Conservation (phyloP, 2,329 filamentous ascomycete species). For the Teratosphaeria zuluensis region DNA sequence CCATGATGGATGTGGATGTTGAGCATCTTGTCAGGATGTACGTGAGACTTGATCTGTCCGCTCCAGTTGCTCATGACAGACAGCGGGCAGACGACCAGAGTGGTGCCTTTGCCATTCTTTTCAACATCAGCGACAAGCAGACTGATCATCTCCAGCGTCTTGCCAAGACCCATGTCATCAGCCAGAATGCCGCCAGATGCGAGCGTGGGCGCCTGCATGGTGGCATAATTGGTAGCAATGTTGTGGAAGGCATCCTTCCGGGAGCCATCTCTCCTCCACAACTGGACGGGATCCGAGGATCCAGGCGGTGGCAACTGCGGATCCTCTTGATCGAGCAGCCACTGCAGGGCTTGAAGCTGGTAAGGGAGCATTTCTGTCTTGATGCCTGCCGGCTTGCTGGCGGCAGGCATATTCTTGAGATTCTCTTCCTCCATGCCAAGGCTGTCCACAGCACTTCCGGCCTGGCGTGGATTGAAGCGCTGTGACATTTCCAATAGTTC, state of each 20-base stretch:
- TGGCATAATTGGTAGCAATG: constrained; percentile 60
- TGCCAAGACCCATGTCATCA: constrained; percentile 88
- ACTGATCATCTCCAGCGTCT: constrained; percentile 78
- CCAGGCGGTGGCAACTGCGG: constrained; percentile 53
- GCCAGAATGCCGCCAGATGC: constrained; percentile 76
- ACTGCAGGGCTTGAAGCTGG: constrained; percentile 69
- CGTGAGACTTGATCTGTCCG: constrained; percentile 65
- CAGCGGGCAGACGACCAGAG: constrained; percentile 71
- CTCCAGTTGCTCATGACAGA: constrained; percentile 89
- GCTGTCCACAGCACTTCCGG: constrained; percentile 56
- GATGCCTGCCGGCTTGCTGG: constrained; percentile 56
- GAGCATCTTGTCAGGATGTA: constrained; percentile 52
- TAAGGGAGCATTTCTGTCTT: constrained; percentile 65
- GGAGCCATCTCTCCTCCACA: constrained; percentile 54
- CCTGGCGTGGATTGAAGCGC: constrained; percentile 56
- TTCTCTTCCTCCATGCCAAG: constrained; percentile 63
- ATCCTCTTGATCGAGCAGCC: constrained; percentile 69
- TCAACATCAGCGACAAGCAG: constrained; percentile 53
- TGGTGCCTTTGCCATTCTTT: constrained; percentile 28
- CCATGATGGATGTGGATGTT: constrained; percentile 69
- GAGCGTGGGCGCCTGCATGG: constrained; percentile 49
- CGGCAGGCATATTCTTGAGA: constrained; percentile 62
- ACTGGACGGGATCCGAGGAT: constrained; percentile 57
- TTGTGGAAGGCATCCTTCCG: constrained; percentile 45
- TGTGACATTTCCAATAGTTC: constrained; percentile 58